Evolutionary conservation across 192 early-diverging fungal genomes (phyloP), one percentile per base, ranked within the genome.

Genomic region (Coemansia sp.): DNA sequence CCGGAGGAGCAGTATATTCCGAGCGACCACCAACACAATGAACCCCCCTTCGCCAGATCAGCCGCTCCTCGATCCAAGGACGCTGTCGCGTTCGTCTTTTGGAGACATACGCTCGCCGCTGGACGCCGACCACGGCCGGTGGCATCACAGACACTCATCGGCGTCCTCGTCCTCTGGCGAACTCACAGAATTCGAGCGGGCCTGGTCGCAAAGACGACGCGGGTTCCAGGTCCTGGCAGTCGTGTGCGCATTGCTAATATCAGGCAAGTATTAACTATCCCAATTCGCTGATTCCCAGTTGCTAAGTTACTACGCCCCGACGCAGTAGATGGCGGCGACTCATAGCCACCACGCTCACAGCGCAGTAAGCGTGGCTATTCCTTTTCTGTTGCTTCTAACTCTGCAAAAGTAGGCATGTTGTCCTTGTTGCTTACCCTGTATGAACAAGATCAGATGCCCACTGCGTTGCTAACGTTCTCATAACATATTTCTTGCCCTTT

Each of bases 221-320:
- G 67, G 82, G 23, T 86, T 82, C 59, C 83, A 87, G 71, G 22
- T 81, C 2, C 48, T 87, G 62, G 87, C 87, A 20, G 79, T 86
- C 19, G 48, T 70, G 1, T 88, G 85, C 59, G 83, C 79, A 25
- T 70, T 88, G 41, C 83, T 84, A 29, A 79, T 88, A 58, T 81
- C 85, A 62, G 77, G 87, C 85, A 85, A 45, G 75, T 68, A 11
- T 52, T 2, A 19, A 28, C 20, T 17, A 8, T 48, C 20, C 45
- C 19, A 38, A 48, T 19, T 37, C 37, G 48, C 54, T 34, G 22
- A 55, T 56, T 42, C 48, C 33, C n/a, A n/a, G 45, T 11, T 29
- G 25, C 48, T 17, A 8, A n/a, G n/a, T n/a, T n/a, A n/a, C n/a
- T 25, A 48, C 20, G 22, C 45, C 23, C 22, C 1, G 22, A 14